These are phyloP conservation scores for Citrus glauca DNA, from an alignment of 345 rosid genomes.

Conservation along the genomic window DNA sequence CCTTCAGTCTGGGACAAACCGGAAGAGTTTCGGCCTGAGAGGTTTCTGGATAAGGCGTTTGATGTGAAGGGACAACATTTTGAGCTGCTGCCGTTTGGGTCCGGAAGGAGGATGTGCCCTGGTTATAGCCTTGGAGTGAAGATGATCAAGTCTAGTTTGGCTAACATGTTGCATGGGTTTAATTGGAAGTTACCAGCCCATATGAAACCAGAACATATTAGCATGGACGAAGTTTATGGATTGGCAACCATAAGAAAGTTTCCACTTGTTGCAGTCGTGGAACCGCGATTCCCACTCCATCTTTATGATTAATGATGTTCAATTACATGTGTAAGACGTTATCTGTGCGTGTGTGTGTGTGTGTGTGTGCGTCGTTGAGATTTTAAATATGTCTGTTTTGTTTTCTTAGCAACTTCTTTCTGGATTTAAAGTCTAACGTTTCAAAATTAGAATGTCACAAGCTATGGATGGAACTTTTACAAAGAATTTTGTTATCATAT, in stretches of 20 bases:
- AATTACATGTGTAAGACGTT: no score
- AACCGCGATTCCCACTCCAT: conserved; percentile 16
- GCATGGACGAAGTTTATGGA: conserved; percentile 30
- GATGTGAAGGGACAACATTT: conserved; percentile 25
- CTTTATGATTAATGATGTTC: conserved; percentile 3
- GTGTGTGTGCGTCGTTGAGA: no score
- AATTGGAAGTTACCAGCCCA: conserved; percentile 19
- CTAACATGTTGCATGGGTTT: conserved; percentile 29
- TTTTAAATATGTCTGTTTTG: no score
- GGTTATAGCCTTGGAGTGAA: conserved; percentile 25
- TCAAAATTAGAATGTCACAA: no score
- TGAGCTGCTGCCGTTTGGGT: conserved; percentile 34
- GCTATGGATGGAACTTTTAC: no score
- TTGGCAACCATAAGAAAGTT: conserved; percentile 16
- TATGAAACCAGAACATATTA: conserved; percentile 14
- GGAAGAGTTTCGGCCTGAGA: conserved; percentile 21
- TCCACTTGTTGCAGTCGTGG: conserved; percentile 10
- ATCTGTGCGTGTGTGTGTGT: no score
- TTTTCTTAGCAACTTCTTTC: no score
- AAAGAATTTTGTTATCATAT: no score
- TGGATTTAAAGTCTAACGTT: no score
- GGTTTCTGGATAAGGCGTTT: conserved; percentile 18
- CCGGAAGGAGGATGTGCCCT: conserved; percentile 38
- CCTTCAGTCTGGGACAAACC: conserved; percentile 19
- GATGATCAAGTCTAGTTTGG: conserved; percentile 20